These are phyloP conservation scores for Cubamyces sp. DNA, from an alignment of 768 basidiomycete genomes.

Conservation along the genomic window DNA sequence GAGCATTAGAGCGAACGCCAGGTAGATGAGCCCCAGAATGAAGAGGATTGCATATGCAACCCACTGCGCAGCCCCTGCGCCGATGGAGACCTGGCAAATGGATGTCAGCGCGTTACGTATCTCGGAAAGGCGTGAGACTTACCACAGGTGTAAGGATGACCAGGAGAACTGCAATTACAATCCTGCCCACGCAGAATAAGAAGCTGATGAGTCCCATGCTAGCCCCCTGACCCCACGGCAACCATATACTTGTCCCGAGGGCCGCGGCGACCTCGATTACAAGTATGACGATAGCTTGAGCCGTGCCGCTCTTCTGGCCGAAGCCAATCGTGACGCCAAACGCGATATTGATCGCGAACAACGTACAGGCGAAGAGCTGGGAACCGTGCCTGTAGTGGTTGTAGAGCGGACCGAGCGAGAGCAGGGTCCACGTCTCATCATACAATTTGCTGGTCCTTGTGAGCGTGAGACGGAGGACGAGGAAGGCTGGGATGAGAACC, in stretches of 20 bases:
- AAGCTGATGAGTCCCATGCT: constrained; percentile 97
- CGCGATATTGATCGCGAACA: constrained; percentile 81
- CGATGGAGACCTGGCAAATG: constrained; percentile 74
- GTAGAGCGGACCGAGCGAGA: constrained; percentile 90
- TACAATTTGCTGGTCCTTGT: constrained; percentile 91
- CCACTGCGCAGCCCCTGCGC: constrained; percentile 83
- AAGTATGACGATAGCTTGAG: constrained; percentile 89
- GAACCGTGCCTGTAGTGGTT: constrained; percentile 93
- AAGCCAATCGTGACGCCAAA: constrained; percentile 87
- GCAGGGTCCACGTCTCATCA: constrained; percentile 90
- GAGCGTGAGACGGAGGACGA: constrained; percentile 77
- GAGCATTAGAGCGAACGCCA: constrained; percentile 82
- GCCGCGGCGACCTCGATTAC: constrained; percentile 88
- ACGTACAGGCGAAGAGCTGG: constrained; percentile 82
- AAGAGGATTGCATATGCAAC: constrained; percentile 91
- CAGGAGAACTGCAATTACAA: constrained; percentile 86
- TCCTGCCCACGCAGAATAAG: constrained; percentile 88
- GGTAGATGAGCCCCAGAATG: constrained; percentile 79
- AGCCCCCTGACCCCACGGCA: constrained; percentile 96
- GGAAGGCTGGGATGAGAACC: constrained; percentile 70
- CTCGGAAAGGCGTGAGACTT: constrained; percentile 39
- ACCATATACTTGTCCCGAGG: constrained; percentile 89
- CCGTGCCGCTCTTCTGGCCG: constrained; percentile 87
- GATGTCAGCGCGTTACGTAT: constrained; percentile 24
- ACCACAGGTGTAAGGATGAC: constrained; percentile 91